phyloP scores from a whole-genome alignment of 2,329 filamentous ascomycete species.

The Alternaria tenuissima region DNA sequence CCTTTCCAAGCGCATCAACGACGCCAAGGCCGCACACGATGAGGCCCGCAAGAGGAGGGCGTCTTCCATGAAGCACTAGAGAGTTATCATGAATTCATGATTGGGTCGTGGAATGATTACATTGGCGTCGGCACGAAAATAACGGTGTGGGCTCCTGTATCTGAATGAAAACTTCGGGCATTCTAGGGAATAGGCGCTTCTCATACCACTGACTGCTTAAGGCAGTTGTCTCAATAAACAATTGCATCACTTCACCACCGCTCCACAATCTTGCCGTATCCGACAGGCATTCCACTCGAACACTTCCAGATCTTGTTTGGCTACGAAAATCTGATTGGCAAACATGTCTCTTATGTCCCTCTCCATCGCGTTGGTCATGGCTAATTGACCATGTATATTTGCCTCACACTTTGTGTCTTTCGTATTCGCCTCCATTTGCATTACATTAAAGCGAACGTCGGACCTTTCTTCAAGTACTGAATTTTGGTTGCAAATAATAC shows the following conservation, averaged over 20 bases:
- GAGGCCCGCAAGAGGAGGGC: slow-evolving; percentile 97
- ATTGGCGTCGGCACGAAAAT: slow-evolving; percentile 50
- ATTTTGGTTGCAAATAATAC: background rate
- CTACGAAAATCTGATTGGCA: background rate
- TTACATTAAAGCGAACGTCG: background rate
- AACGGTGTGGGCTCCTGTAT: slow-evolving; percentile 42
- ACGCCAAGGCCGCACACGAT: slow-evolving; percentile 93
- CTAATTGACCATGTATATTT: background rate
- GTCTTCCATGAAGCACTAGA: slow-evolving; percentile 69
- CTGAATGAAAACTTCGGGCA: slow-evolving; percentile 45
- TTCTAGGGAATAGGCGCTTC: slow-evolving; percentile 45
- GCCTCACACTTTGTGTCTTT: background rate
- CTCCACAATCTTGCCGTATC: background rate
- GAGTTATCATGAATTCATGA: slow-evolving; percentile 42
- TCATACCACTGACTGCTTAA: slow-evolving; percentile 48
- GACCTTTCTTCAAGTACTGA: background rate
- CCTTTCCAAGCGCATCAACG: slow-evolving; percentile 94
- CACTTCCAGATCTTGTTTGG: background rate
- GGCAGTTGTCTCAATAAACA: slow-evolving; percentile 50
- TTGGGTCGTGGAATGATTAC: slow-evolving; percentile 46
- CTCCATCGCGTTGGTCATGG: background rate
- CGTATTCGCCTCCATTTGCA: too few species aligned
- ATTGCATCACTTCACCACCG: slow-evolving; percentile 47
- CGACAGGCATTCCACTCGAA: background rate
- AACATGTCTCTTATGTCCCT: background rate